phyloP scores from a whole-genome alignment of 352 stramenopile genomes.

The Pythium brachiatum region DNA sequence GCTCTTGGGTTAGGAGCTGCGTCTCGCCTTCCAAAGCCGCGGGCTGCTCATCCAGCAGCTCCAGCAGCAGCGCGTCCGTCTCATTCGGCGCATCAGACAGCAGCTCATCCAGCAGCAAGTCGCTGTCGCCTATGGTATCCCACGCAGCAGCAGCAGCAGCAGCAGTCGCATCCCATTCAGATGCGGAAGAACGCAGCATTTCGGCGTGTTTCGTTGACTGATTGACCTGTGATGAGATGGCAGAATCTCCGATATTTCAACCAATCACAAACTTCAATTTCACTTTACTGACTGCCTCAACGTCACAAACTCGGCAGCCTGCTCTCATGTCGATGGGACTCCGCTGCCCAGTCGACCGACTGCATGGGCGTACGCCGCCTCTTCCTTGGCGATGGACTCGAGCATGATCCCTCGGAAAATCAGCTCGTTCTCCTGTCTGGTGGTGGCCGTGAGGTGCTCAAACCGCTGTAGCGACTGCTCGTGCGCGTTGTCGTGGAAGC shows the following conservation, averaged over 20 bases:
- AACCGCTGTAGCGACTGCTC: neutral
- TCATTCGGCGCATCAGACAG: neutral
- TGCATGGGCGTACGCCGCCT: neutral
- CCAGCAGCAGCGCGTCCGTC: neutral
- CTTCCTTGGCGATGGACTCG: neutral
- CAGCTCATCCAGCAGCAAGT: slow-evolving; percentile 5
- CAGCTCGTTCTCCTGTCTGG: slow-evolving; percentile 2
- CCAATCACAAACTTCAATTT: neutral
- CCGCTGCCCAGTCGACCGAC: neutral
- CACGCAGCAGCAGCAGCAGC: neutral
- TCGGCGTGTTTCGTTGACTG: neutral
- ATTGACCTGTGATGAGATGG: neutral
- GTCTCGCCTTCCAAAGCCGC: neutral
- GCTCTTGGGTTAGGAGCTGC: neutral
- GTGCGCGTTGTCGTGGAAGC: slow-evolving; percentile 1
- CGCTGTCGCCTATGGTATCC: neutral
- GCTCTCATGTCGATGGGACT: neutral
- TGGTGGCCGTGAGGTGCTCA: neutral
- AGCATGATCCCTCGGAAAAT: slow-evolving; percentile 3
- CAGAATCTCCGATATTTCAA: neutral
- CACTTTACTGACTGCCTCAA: neutral
- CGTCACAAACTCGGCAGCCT: neutral
- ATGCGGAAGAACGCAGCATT: neutral
- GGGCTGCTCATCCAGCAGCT: neutral
- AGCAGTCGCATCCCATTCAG: neutral